These are phyloP conservation scores for Viola pubescens DNA, from an alignment of 441 rosid species.

Conservation along the genomic window DNA sequence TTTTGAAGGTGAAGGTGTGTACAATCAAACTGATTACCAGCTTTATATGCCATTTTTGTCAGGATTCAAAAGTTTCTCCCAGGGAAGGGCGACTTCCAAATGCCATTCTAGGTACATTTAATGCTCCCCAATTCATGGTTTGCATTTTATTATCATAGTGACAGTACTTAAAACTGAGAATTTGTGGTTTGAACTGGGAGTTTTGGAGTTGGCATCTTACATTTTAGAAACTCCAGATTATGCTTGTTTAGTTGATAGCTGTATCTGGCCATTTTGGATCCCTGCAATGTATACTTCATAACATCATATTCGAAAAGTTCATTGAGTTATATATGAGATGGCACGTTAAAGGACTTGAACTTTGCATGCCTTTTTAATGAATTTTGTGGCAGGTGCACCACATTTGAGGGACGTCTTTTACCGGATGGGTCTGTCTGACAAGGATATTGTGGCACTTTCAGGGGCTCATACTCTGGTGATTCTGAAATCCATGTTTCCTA, in stretches of 20 bases:
- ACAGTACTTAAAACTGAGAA: no score
- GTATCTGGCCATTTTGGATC: no score
- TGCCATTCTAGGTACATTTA: conserved; percentile 51
- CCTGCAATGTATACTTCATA: background rate
- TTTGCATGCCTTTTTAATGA: background rate
- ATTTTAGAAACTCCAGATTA: background rate
- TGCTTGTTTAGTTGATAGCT: no score
- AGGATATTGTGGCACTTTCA: conserved; percentile 88
- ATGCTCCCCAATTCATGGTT: background rate
- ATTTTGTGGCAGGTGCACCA: conserved; percentile 36
- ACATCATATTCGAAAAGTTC: background rate
- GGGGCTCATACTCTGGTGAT: conserved; percentile 86
- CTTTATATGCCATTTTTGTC: conserved; percentile 7
- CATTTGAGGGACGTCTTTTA: conserved; percentile 69
- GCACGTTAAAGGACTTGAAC: background rate
- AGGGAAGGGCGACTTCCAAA: conserved; percentile 84
- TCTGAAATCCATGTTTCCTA: conserved; percentile 3
- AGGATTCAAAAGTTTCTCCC: conserved; percentile 65
- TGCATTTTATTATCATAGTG: background rate
- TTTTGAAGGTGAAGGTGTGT: conserved; percentile 7
- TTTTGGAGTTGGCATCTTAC: background rate
- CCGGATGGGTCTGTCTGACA: conserved; percentile 82
- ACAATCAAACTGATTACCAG: conserved; percentile 1
- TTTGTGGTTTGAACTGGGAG: no score
- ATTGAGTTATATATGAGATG: background rate